A percentile compares a stretch with the other conserved stretches of the same genome.
Evolutionary conservation across 2,329 filamentous ascomycete species (phyloP).

Genomic region (Curvularia eragrostidis): DNA sequence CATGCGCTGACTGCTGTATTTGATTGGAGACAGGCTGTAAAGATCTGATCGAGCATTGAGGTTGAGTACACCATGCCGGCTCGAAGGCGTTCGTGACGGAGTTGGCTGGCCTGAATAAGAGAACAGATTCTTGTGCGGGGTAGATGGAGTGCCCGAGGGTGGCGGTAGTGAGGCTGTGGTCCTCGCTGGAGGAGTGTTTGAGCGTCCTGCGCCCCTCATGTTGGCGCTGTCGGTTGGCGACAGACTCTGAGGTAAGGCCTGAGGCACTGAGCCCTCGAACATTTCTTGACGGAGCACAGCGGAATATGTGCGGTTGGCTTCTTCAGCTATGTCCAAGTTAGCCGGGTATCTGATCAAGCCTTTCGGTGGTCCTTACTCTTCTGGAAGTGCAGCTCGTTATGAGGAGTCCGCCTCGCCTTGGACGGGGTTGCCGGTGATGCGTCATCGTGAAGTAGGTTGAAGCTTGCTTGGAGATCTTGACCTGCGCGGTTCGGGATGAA

Average conservation of each 20-base stretch:
- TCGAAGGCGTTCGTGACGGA: slow-evolving; percentile 87
- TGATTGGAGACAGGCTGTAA: slow-evolving; percentile 93
- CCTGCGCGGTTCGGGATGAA: slow-evolving; percentile 96
- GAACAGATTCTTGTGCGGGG: slow-evolving; percentile 96
- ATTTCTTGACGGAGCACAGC: slow-evolving; percentile 86
- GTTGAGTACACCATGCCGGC: slow-evolving; percentile 79
- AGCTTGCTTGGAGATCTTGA: slow-evolving; percentile 91
- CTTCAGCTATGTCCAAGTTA: slow-evolving; percentile 68
- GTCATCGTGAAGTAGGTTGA: slow-evolving; percentile 89
- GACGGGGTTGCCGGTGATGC: slow-evolving; percentile 91
- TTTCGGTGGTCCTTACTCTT: slow-evolving; percentile 62
- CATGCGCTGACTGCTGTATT: slow-evolving; percentile 91
- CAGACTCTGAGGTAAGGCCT: slow-evolving; percentile 70
- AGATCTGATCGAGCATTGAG: slow-evolving; percentile 89
- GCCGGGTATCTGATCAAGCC: neutral
- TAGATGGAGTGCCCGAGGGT: slow-evolving; percentile 82
- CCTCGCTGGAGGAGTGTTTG: slow-evolving; percentile 80
- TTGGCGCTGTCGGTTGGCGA: slow-evolving; percentile 59
- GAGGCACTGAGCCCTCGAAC: slow-evolving; percentile 88
- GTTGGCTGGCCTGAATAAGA: slow-evolving; percentile 88
- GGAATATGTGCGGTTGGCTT: slow-evolving; percentile 93
- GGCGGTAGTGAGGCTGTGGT: slow-evolving; percentile 69
- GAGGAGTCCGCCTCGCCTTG: slow-evolving; percentile 79
- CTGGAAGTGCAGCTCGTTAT: slow-evolving; percentile 93
- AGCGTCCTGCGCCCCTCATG: slow-evolving; percentile 71